A percentile compares a stretch with the other conserved stretches of the same genome.
Conservation (phyloP, 2,329 filamentous ascomycete species). For the Aspergillus piperis region DNA sequence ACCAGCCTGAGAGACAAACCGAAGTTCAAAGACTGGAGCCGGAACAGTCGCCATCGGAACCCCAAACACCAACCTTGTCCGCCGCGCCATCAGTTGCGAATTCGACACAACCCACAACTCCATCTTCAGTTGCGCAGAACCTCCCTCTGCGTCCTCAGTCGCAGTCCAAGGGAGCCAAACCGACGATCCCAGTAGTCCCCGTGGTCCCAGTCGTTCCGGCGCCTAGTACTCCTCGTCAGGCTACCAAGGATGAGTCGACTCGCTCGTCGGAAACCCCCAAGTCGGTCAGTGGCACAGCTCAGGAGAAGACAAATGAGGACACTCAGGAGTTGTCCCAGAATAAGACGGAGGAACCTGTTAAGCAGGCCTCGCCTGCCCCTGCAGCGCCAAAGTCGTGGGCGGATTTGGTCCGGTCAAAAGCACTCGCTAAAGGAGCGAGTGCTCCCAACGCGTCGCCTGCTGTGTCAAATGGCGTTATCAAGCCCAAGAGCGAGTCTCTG, state of each 20-base stretch:
- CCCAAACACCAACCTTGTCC: constrained; percentile 60
- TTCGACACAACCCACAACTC: constrained; percentile 57
- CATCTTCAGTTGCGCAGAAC: constrained; percentile 52
- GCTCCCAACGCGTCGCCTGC: constrained; percentile 28
- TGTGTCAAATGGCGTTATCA: constrained; percentile 44
- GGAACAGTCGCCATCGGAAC: constrained; percentile 42
- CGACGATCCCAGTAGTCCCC: constrained; percentile 48
- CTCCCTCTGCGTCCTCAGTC: constrained; percentile 33
- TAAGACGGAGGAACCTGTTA: constrained; percentile 36
- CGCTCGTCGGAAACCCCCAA: constrained; percentile 40
- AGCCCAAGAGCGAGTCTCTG: constrained; percentile 62
- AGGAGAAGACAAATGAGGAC: constrained; percentile 5
- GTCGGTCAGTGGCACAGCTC: constrained; percentile 21
- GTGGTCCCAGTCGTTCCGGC: constrained; percentile 51
- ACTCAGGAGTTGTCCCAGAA: constrained; percentile 8
- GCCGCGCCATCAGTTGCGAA: constrained; percentile 59
- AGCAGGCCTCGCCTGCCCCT: constrained; percentile 43
- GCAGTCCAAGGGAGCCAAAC: constrained; percentile 38
- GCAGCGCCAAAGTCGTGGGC: constrained; percentile 67
- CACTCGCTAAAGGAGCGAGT: constrained; percentile 34
- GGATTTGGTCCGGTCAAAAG: constrained; percentile 62
- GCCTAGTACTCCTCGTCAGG: constrained; percentile 37
- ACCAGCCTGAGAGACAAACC: constrained; percentile 24
- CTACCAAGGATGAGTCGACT: constrained; percentile 37
- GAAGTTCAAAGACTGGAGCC: constrained; percentile 23